phyloP scores from a whole-genome alignment of 2,329 filamentous ascomycete species.

The Ilyonectria destructans region DNA sequence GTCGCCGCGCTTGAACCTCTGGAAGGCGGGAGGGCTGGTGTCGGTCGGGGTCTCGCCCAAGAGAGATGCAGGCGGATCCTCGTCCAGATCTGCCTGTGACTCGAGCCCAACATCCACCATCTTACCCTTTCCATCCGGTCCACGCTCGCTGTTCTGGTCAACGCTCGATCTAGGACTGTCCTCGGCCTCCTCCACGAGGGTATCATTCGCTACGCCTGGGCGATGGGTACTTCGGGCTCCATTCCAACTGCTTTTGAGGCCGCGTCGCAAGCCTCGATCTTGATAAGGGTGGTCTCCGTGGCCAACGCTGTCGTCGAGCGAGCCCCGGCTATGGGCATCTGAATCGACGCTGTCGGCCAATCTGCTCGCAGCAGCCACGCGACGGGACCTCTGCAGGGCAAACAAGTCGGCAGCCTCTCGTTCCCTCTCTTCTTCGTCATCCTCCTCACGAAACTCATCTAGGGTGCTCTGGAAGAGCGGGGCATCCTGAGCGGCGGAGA shows the following conservation, averaged over 20 bases:
- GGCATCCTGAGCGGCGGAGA: conserved; percentile 81
- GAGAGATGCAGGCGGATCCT: conserved; percentile 74
- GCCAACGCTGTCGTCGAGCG: conserved; percentile 53
- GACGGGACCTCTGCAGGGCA: conserved; percentile 89
- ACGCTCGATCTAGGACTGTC: conserved; percentile 58
- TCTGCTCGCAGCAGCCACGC: conserved; percentile 88
- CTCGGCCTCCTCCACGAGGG: conserved; percentile 60
- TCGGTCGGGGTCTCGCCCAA: conserved; percentile 69
- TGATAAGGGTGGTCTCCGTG: conserved; percentile 58
- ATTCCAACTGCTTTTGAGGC: conserved; percentile 78
- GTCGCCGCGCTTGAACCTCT: conserved; percentile 66
- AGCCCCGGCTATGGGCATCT: conserved; percentile 67
- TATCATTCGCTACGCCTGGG: conserved; percentile 48
- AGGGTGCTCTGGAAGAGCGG: conserved; percentile 95
- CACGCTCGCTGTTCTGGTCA: conserved; percentile 50
- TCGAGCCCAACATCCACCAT: conserved; percentile 93
- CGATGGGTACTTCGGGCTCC: conserved; percentile 64
- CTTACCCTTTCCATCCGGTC: conserved; percentile 68
- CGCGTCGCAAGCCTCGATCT: conserved; percentile 64
- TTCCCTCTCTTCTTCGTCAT: conserved; percentile 92
- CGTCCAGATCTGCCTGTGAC: conserved; percentile 72
- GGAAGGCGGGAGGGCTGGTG: conserved; percentile 74
- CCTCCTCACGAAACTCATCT: conserved; percentile 92
- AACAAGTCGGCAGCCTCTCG: conserved; percentile 95
- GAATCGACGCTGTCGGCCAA: conserved; percentile 89